Evolutionary conservation across 2,329 filamentous ascomycete genomes (phyloP), one percentile per base, ranked within the genome.

Genomic region (Raffaelea deltoideospora): DNA sequence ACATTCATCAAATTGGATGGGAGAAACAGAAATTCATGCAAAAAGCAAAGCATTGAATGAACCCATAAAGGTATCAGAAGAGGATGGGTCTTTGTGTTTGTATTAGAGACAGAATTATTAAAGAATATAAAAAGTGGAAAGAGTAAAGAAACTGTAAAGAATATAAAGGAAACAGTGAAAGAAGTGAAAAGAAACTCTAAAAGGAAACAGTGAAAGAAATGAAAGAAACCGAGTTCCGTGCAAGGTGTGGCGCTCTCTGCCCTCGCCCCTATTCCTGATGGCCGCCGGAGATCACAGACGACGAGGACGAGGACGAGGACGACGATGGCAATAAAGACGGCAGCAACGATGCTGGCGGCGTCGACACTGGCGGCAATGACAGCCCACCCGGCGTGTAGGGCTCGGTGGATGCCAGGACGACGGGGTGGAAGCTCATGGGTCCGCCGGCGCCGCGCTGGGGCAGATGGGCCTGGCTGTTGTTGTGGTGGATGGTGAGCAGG

Each of bases 371-470:
- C 13, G 43, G 41, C 10, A 36, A 31, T 7, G 37, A 31, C 27
- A 43, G 37, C 3, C 43, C 43, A 10, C 39, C 32, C 6, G 41
- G 41, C 5, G 30, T 33, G 19, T 42, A 45, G 10, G 39, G 41
- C 34, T 43, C 37, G 9, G 39, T 41, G 5, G 41, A 43, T 3
- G 39, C 37, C 31, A 43, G 32, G 10, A 40, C 30, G 11, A 45
- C 33, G 8, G 41, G 36, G 32, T 43, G 41, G 22, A 37, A 41
- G 2, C 39, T 33, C 22, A 42, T 31, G 11, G 35, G 33, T 17
- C 35, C 34, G 18, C 38, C 33, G n/a, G 27, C n/a, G 7, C 18
- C 28, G 15, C 28, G 28, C 28, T 30, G 28, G n/a, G n/a, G n/a
- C n/a, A n/a, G n/a, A n/a, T n/a, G n/a, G n/a, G n/a, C n/a, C n/a